These are phyloP conservation scores for Colletotrichum euphorbiae DNA, from an alignment of 2,329 filamentous ascomycete genomes.

Conservation along the genomic window DNA sequence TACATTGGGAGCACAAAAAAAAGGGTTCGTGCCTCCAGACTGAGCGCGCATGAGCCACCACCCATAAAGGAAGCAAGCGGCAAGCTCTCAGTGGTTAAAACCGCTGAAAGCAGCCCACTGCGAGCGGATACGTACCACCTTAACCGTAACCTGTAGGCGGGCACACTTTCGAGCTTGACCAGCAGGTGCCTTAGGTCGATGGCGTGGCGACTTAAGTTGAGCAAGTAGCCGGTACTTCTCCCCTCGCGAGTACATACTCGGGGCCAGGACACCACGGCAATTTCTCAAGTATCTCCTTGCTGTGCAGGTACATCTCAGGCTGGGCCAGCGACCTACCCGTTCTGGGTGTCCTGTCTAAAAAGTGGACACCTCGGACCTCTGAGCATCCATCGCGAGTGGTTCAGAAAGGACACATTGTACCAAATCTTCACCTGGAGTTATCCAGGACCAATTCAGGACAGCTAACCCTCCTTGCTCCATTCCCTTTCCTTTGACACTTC, in stretches of 20 bases:
- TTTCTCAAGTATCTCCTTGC: background rate
- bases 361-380: conserved; percentile 36
- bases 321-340: conserved; percentile 32
- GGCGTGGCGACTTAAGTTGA: background rate
- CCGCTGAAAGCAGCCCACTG: conserved; percentile 29
- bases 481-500: conserved; percentile 16
- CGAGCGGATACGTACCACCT: conserved; percentile 34
- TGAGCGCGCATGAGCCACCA: conserved; percentile 26
- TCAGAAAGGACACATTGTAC: conserved; percentile 40
- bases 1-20: background rate
- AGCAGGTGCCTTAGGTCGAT: too few species aligned
- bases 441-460: conserved; percentile 37
- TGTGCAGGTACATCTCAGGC: conserved; percentile 22
- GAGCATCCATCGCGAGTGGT: conserved; percentile 36
- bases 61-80: conserved; percentile 24
- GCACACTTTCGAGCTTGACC: conserved; percentile 9
- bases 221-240: conserved; percentile 22
- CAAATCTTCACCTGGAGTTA: conserved; percentile 33
- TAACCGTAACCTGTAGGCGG: conserved; percentile 24
- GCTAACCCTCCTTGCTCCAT: conserved; percentile 29
- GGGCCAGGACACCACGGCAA: conserved; percentile 3
- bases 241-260: conserved; percentile 15
- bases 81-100: conserved; percentile 28
- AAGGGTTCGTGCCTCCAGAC: conserved; percentile 35
- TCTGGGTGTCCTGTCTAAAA: conserved; percentile 37